Percentiles rank a stretch among this genome's conserved stretches.
These are phyloP conservation scores for Acorus gramineus DNA, from an alignment of 106 monocot species.

Conservation along the genomic window DNA sequence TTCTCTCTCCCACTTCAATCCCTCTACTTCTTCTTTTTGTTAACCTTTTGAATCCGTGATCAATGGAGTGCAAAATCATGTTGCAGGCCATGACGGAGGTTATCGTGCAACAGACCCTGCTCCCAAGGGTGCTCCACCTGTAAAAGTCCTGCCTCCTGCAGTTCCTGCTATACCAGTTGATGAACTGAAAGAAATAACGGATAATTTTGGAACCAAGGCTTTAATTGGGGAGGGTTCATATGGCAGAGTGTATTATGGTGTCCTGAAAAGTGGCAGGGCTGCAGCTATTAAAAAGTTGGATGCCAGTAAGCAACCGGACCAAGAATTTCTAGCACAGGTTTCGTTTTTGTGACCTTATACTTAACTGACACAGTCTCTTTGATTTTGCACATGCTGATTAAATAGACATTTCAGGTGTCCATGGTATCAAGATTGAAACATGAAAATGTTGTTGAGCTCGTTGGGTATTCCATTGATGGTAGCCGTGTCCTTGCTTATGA, in stretches of 20 bases:
- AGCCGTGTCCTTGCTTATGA: constrained; percentile 33
- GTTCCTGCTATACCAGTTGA: constrained; percentile 7
- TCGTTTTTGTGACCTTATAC: background rate
- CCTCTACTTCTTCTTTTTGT: no score
- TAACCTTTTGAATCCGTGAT: no score
- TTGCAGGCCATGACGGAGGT: background rate
- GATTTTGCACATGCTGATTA: background rate
- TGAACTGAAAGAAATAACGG: constrained; percentile 4
- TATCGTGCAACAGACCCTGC: constrained; percentile 2
- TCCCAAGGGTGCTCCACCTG: constrained; percentile 1
- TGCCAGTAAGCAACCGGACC: constrained; percentile 1
- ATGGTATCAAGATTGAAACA: constrained; percentile 36
- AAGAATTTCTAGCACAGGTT: constrained; percentile 9
- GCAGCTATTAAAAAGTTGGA: constrained; percentile 5
- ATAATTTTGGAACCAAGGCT: constrained; percentile 6
- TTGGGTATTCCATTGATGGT: constrained; percentile 28
- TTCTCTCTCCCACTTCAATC: no score
- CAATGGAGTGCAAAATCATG: no score
- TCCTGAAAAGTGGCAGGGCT: constrained; percentile 4
- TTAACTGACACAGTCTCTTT: background rate
- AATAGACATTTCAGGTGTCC: constrained; percentile 17
- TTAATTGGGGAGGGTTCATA: constrained; percentile 10
- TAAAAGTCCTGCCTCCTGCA: constrained; percentile 2
- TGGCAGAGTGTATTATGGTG: constrained; percentile 7
- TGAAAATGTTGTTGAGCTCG: constrained; percentile 26